Conservation (phyloP, 495 filamentous ascomycete genomes). For the Hyaloscypha variabilis region DNA sequence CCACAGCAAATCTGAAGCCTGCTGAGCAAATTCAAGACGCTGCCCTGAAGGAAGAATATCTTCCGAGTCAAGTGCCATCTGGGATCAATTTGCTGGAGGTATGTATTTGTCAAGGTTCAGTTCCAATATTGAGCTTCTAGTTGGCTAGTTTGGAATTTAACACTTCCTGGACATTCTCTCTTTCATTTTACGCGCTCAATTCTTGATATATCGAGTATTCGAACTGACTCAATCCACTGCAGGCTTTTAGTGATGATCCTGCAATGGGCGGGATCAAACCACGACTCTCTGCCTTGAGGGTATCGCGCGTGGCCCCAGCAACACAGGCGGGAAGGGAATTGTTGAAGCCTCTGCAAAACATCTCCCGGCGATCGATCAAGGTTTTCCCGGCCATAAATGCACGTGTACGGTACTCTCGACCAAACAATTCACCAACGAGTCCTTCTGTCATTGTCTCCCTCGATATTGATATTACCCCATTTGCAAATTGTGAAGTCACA, state of each 20-base stretch:
- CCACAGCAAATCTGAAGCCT: slow-evolving; percentile 68
- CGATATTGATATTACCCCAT: slow-evolving; percentile 86
- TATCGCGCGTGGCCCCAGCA: slow-evolving; percentile 74
- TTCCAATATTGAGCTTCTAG: background rate
- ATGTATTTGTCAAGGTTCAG: background rate
- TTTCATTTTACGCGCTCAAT: background rate
- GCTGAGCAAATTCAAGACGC: slow-evolving; percentile 51
- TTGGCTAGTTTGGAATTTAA: background rate
- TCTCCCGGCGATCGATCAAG: slow-evolving; percentile 64
- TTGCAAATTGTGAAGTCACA: slow-evolving; percentile 69
- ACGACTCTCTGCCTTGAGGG: slow-evolving; percentile 76
- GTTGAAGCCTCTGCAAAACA: slow-evolving; percentile 64
- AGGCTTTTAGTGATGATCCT: slow-evolving; percentile 68
- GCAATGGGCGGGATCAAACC: slow-evolving; percentile 66
- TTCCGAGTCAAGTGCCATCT: slow-evolving; percentile 73
- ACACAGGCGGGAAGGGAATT: slow-evolving; percentile 56
- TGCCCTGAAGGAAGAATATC: slow-evolving; percentile 66
- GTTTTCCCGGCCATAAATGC: slow-evolving; percentile 84
- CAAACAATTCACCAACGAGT: slow-evolving; percentile 63
- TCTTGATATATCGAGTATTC: too few species aligned
- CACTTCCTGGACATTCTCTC: background rate
- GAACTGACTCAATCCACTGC: background rate
- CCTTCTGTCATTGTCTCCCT: slow-evolving; percentile 73
- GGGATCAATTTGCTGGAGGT: slow-evolving; percentile 79
- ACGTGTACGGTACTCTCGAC: slow-evolving; percentile 76